Percentiles rank a stretch among this genome's conserved stretches.
Conservation (phyloP, 2,329 filamentous ascomycete species). For the Fusarium tjaetaba region DNA sequence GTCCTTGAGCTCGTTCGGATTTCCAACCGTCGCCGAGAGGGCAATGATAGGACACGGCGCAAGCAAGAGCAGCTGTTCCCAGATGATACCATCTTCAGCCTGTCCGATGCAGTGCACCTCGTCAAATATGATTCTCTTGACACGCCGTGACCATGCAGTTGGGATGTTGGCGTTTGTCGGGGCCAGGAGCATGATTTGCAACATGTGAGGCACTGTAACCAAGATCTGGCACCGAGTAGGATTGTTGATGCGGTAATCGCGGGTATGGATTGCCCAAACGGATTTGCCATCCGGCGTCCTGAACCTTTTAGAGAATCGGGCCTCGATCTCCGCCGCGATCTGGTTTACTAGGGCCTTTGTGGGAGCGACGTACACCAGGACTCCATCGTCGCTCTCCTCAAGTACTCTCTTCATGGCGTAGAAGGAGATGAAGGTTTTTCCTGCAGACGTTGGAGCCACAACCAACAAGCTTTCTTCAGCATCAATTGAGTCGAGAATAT, state of each 20-base stretch:
- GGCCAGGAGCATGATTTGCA: slow-evolving; percentile 80
- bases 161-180: slow-evolving; percentile 60
- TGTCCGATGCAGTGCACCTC: slow-evolving; percentile 85
- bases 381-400: slow-evolving; percentile 71
- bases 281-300: slow-evolving; percentile 68
- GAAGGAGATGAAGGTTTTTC: slow-evolving; percentile 79
- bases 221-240: slow-evolving; percentile 77
- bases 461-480: slow-evolving; percentile 76
- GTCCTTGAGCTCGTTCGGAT: slow-evolving; percentile 73
- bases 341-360: slow-evolving; percentile 87
- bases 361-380: slow-evolving; percentile 82
- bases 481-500: slow-evolving; percentile 79
- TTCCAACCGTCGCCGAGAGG: slow-evolving; percentile 82
- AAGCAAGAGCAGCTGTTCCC: slow-evolving; percentile 81
- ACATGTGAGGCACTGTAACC: slow-evolving; percentile 80
- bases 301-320: slow-evolving; percentile 75
- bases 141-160: slow-evolving; percentile 68
- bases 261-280: slow-evolving; percentile 82
- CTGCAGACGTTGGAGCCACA: slow-evolving; percentile 80
- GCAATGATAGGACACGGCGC: slow-evolving; percentile 82
- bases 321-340: slow-evolving; percentile 82
- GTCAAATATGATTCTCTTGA: slow-evolving; percentile 84
- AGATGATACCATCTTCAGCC: slow-evolving; percentile 78
- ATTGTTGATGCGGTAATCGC: slow-evolving; percentile 80
- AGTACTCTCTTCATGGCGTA: slow-evolving; percentile 84